Evolutionary conservation across 345 rosid species (phyloP).

Genomic region (Eucalyptus viminalis): DNA sequence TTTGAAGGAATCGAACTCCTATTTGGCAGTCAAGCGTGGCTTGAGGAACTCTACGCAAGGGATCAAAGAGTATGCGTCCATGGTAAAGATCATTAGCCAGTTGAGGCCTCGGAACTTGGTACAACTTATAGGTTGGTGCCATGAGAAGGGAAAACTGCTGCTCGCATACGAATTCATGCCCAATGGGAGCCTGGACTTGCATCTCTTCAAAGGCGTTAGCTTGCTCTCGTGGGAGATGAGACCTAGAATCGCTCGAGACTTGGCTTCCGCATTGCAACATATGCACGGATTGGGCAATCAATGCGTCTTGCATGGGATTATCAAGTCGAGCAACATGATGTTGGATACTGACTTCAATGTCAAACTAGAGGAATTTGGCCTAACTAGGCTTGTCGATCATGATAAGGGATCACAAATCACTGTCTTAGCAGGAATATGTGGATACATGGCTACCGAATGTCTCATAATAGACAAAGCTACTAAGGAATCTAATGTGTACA

Average conservation of each 20-base stretch:
- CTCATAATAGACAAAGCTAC: not conserved
- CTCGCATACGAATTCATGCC: conserved; percentile 7
- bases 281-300: conserved; percentile 6
- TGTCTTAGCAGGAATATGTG: conserved; percentile 2
- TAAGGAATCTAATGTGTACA: conserved; percentile 5
- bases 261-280: conserved; percentile 12
- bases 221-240: conserved; percentile 5
- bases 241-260: conserved; percentile 1
- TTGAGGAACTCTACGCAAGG: conserved; percentile 2
- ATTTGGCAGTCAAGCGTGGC: conserved; percentile 8
- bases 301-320: conserved; percentile 12
- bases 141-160: not conserved
- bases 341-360: conserved; percentile 8
- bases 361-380: conserved; percentile 21
- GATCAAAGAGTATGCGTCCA: conserved; percentile 1
- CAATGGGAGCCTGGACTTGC: conserved; percentile 1
- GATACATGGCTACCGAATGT: conserved; percentile 8
- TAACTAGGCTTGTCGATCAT: conserved; percentile 20
- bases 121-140: conserved; percentile 19
- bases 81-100: conserved; percentile 13
- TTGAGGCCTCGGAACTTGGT: conserved; percentile 14
- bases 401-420: conserved; percentile 3
- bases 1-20: not conserved
- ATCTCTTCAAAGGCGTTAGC: not conserved
- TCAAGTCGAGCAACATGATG: conserved; percentile 14